A percentile compares a stretch with the other conserved stretches of the same genome.
These are phyloP conservation scores for Malassezia caprae DNA, from an alignment of 1,284 basidiomycete species.

Conservation along the genomic window DNA sequence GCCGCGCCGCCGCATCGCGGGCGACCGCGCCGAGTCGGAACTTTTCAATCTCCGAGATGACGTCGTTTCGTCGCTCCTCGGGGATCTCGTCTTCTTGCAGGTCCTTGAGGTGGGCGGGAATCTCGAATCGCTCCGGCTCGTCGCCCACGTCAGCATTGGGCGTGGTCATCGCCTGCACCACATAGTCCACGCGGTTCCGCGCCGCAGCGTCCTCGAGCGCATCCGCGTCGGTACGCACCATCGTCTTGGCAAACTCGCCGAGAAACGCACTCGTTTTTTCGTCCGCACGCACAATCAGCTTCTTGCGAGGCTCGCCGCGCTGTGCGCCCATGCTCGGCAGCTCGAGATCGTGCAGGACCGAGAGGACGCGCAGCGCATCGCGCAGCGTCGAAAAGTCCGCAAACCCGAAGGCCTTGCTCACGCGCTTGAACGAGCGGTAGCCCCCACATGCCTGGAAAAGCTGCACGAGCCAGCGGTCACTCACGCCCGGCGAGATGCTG, in stretches of 20 bases:
- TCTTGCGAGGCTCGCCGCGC: constrained; percentile 53
- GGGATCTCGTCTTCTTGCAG: constrained; percentile 87
- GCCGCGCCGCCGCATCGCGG: constrained; percentile 36
- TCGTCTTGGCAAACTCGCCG: constrained; percentile 68
- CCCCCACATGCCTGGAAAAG: constrained; percentile 70
- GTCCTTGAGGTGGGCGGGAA: constrained; percentile 87
- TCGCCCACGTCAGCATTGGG: constrained; percentile 59
- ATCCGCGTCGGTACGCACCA: constrained; percentile 63
- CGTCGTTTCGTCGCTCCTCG: constrained; percentile 83
- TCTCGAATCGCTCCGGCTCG: constrained; percentile 52
- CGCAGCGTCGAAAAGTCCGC: constrained; percentile 83
- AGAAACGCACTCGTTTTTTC: constrained; percentile 79
- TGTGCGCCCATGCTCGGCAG: constrained; percentile 50
- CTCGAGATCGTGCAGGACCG: constrained; percentile 70
- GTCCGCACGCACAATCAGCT: constrained; percentile 67
- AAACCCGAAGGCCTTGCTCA: constrained; percentile 89
- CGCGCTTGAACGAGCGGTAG: constrained; percentile 74
- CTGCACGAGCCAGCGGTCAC: constrained; percentile 63
- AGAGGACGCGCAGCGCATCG: constrained; percentile 68
- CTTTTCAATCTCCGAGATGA: constrained; percentile 86
- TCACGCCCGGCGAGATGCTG: constrained; percentile 85
- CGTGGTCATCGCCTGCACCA: constrained; percentile 43
- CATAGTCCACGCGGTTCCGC: constrained; percentile 53
- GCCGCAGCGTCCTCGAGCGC: constrained; percentile 48
- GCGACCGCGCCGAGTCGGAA: constrained; percentile 50